Percentiles rank a stretch among this genome's conserved stretches.
phyloP scores from a whole-genome alignment of 169 alveolate genomes.

The Eimeria sp. region DNA sequence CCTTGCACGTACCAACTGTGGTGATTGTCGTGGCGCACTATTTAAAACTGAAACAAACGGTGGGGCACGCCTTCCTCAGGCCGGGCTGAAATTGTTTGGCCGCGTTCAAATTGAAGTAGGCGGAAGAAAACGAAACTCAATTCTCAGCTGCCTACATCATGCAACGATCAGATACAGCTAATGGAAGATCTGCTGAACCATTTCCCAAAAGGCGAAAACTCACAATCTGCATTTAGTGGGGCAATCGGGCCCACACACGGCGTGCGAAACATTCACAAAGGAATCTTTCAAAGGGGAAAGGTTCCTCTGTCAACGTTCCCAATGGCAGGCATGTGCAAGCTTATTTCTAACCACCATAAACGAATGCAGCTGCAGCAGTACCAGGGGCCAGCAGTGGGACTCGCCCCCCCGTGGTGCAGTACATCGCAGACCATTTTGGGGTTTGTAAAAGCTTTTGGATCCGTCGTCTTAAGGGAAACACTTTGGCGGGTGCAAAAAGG shows the following conservation, averaged over 20 bases:
- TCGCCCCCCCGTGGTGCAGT: neutral
- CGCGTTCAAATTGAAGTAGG: neutral
- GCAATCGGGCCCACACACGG: neutral
- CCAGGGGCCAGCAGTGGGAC: neutral
- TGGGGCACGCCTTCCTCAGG: neutral
- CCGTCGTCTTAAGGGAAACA: too few relatives aligned
- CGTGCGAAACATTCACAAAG: neutral
- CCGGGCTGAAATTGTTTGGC: neutral
- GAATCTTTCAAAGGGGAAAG: neutral
- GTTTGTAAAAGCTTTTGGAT: too few relatives aligned
- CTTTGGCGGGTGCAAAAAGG: neutral
- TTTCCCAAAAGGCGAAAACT: neutral
- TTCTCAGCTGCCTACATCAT: neutral
- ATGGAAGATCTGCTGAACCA: neutral
- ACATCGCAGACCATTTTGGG: too few relatives aligned
- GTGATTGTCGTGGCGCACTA: neutral
- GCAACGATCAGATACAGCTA: neutral
- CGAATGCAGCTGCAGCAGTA: neutral
- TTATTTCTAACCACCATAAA: too few relatives aligned
- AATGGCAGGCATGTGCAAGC: too few relatives aligned
- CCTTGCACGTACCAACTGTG: neutral
- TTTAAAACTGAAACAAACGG: neutral
- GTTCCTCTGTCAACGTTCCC: neutral
- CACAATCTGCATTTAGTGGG: neutral
- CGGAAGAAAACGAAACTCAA: neutral